These are phyloP conservation scores for Fraxinus baroniana DNA, from an alignment of 305 asterid genomes.

Conservation along the genomic window DNA sequence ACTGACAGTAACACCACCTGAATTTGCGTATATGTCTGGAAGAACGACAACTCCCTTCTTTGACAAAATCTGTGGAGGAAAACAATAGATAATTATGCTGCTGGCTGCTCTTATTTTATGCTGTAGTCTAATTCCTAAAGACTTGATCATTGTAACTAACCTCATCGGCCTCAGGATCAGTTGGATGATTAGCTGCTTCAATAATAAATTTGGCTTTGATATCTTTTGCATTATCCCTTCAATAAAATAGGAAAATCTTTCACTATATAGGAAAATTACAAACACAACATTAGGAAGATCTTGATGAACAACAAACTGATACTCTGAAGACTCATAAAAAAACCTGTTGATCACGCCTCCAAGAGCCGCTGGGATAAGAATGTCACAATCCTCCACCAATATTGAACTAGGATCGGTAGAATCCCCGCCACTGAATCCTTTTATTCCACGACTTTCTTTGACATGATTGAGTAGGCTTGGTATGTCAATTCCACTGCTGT, in stretches of 20 bases:
- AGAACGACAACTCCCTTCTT: conserved; percentile 74
- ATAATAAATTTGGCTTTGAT: conserved; percentile 74
- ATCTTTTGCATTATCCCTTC: conserved; percentile 71
- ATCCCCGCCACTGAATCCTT: conserved; percentile 69
- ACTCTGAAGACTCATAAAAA: not conserved
- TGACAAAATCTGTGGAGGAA: conserved; percentile 48
- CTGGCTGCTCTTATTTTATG: not conserved
- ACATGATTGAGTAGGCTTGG: conserved; percentile 52
- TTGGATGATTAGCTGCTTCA: conserved; percentile 88
- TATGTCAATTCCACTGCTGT: conserved; percentile 59
- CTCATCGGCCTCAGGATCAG: conserved; percentile 92
- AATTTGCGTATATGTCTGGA: conserved; percentile 79
- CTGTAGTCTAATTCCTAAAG: not conserved
- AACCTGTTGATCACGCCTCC: conserved; percentile 86
- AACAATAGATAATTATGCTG: not conserved
- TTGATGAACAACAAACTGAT: not conserved
- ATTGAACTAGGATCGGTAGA: conserved; percentile 48
- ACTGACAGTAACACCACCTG: conserved; percentile 84
- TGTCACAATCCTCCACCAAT: conserved; percentile 71
- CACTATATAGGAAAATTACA: conserved; percentile 2
- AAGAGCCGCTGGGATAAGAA: conserved; percentile 88
- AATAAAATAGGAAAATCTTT: not conserved
- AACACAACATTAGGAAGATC: not conserved
- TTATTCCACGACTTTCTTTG: conserved; percentile 50
- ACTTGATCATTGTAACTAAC: conserved; percentile 25